A percentile compares a stretch with the other conserved stretches of the same genome.
phyloP scores from a whole-genome alignment of 176 grass and related monocot species.

The Zea luxurians region DNA sequence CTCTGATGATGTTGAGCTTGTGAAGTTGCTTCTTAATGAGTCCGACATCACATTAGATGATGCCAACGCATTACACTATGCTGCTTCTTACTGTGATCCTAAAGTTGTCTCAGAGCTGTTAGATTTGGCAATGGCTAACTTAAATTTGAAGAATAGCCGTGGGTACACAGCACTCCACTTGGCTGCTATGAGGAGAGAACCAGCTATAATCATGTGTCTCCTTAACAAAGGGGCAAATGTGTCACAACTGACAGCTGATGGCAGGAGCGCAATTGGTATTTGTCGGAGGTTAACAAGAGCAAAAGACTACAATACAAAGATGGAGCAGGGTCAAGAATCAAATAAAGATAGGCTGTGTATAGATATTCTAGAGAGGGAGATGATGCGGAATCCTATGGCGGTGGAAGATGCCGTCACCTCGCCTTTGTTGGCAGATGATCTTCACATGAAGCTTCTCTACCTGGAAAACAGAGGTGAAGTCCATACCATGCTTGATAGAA shows the following conservation, averaged over 20 bases:
- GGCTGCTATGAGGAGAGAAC: conserved; percentile 96
- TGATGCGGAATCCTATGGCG: conserved; percentile 67
- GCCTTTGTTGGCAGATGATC: conserved; percentile 85
- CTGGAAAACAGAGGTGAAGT: conserved; percentile 94
- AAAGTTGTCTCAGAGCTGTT: conserved; percentile 89
- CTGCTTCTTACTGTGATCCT: conserved; percentile 83
- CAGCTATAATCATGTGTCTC: conserved; percentile 76
- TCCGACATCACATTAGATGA: conserved; percentile 90
- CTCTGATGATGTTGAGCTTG: conserved; percentile 95
- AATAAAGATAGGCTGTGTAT: conserved; percentile 97
- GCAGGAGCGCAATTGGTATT: conserved; percentile 66
- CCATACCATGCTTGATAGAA: conserved; percentile 18
- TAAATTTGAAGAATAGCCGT: conserved; percentile 85
- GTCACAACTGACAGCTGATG: conserved; percentile 69
- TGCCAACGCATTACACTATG: conserved; percentile 86
- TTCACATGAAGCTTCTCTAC: conserved; percentile 90
- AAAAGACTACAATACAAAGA: conserved; percentile 76
- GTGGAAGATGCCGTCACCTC: conserved; percentile 90
- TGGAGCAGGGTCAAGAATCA: conserved; percentile 77
- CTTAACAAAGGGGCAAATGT: conserved; percentile 71
- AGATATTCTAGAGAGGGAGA: conserved; percentile 91
- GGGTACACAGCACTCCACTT: conserved; percentile 85
- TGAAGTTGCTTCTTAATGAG: conserved; percentile 92
- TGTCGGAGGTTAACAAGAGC: conserved; percentile 75
- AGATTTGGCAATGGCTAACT: conserved; percentile 61